Percentiles rank a stretch among this genome's conserved stretches.
Evolutionary conservation across 257 asterid species (phyloP).

Genomic region (Salvia hispanica): DNA sequence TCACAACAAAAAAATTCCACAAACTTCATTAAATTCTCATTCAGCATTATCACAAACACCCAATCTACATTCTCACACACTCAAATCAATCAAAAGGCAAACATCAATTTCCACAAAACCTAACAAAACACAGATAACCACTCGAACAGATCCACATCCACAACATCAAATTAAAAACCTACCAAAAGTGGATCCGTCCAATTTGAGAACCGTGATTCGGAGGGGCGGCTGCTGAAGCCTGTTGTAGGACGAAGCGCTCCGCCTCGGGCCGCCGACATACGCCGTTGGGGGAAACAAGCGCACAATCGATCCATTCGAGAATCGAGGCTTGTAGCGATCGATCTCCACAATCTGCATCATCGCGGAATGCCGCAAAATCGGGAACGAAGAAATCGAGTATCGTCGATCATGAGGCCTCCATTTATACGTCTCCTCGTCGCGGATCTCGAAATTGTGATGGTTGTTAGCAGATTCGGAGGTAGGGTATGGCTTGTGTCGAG

Average conservation of each 20-base stretch:
- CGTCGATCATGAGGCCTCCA: not conserved
- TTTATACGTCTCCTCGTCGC: slow-evolving; percentile 8
- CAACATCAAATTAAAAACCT: slow-evolving; percentile 2
- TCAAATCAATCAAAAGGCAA: not conserved
- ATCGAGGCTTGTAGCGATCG: slow-evolving; percentile 37
- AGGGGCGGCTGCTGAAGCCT: slow-evolving; percentile 61
- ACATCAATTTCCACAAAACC: not conserved
- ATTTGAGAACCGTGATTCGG: slow-evolving; percentile 63
- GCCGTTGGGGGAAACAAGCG: slow-evolving; percentile 37
- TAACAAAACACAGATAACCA: not conserved
- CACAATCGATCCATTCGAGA: slow-evolving; percentile 42
- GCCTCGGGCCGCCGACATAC: slow-evolving; percentile 29
- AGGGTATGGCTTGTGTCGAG: slow-evolving; percentile 51
- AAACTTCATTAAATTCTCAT: slow-evolving; percentile 9
- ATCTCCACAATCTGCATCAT: slow-evolving; percentile 41
- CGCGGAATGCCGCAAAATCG: not conserved
- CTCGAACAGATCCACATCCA: not conserved
- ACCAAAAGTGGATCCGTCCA: slow-evolving; percentile 84
- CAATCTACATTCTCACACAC: not conserved
- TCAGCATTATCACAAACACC: not conserved
- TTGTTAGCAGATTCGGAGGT: slow-evolving; percentile 30
- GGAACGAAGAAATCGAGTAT: slow-evolving; percentile 12
- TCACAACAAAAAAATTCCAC: slow-evolving; percentile 15
- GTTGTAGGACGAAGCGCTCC: slow-evolving; percentile 46
- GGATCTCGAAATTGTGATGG: not conserved